These are phyloP conservation scores for Wallacemonas sp. DNA, from an alignment of 208 protist genomes.

Conservation along the genomic window DNA sequence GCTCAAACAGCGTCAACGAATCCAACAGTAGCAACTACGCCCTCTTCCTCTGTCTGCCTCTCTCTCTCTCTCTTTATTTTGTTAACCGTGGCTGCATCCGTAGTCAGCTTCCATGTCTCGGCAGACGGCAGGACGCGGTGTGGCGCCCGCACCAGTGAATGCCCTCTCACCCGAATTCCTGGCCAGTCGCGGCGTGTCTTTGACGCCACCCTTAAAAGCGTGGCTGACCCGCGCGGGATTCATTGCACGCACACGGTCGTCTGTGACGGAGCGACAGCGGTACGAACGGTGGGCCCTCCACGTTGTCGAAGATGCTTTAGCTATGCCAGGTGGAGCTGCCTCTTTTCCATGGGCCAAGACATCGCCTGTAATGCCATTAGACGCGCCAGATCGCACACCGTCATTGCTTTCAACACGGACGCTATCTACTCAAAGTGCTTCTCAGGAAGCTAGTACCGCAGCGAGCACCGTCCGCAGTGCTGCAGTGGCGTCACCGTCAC, in stretches of 20 bases:
- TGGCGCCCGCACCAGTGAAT: conserved; percentile 5
- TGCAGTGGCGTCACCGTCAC: no score
- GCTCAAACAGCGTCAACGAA: no score
- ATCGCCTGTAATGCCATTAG: conserved; percentile 65
- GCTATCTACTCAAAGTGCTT: no score
- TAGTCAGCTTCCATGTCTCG: no score
- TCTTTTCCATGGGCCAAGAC: conserved; percentile 47
- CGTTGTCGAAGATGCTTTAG: conserved; percentile 51
- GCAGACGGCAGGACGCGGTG: no score
- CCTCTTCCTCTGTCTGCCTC: no score
- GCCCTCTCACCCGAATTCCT: conserved; percentile 58
- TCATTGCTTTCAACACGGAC: conserved; percentile 7
- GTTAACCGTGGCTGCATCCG: no score
- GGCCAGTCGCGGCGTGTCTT: conserved; percentile 36
- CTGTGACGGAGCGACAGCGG: conserved; percentile 31
- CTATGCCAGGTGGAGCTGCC: conserved; percentile 28
- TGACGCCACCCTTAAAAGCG: conserved; percentile 47
- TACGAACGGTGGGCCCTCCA: conserved; percentile 74
- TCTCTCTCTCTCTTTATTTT: no score
- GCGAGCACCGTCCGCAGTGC: no score
- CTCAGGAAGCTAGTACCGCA: no score
- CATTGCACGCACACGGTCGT: conserved; percentile 43
- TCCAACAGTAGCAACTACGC: no score
- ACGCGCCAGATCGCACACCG: conserved; percentile 35
- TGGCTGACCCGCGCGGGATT: conserved; percentile 72